These are phyloP conservation scores for Phytophthora tubulina DNA, from an alignment of 352 stramenopile species.

Conservation along the genomic window DNA sequence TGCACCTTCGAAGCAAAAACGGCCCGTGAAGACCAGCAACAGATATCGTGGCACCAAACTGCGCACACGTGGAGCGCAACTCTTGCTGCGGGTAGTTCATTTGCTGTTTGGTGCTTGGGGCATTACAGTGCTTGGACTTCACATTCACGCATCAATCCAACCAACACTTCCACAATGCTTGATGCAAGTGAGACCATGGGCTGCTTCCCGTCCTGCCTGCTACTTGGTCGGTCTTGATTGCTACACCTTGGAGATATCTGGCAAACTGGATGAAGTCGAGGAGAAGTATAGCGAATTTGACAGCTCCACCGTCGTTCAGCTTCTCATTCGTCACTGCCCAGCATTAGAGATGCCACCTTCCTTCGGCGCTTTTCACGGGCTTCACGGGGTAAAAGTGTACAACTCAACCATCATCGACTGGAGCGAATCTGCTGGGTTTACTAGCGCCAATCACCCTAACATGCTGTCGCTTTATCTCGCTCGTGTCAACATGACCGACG, in stretches of 20 bases:
- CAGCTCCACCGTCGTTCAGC: slow-evolving; percentile 4
- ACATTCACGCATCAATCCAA: slow-evolving; percentile 7
- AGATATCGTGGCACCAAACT: not conserved
- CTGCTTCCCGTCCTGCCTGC: slow-evolving; percentile 37
- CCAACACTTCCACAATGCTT: slow-evolving; percentile 6
- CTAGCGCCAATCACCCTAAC: not conserved
- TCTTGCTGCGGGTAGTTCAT: slow-evolving; percentile 1
- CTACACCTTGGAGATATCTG: slow-evolving; percentile 3
- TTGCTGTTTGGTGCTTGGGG: slow-evolving; percentile 12
- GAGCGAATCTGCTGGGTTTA: slow-evolving; percentile 10
- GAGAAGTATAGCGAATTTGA: not conserved
- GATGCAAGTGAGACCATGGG: slow-evolving; percentile 42
- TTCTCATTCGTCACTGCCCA: slow-evolving; percentile 7
- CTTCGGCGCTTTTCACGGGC: slow-evolving; percentile 7
- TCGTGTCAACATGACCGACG: slow-evolving; percentile 9
- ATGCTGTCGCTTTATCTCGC: slow-evolving; percentile 1
- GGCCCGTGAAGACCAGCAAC: not conserved
- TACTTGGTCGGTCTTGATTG: slow-evolving; percentile 44
- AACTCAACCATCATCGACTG: slow-evolving; percentile 13
- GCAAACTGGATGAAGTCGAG: slow-evolving; percentile 4
- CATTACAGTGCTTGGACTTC: slow-evolving; percentile 1
- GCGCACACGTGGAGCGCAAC: not conserved
- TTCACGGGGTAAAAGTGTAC: slow-evolving; percentile 13
- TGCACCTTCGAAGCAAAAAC: not conserved
- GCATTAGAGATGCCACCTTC: slow-evolving; percentile 32